A percentile compares a stretch with the other conserved stretches of the same genome.
phyloP scores from a whole-genome alignment of 805 yeast species.

The Nakazawaea laoshanensis region DNA sequence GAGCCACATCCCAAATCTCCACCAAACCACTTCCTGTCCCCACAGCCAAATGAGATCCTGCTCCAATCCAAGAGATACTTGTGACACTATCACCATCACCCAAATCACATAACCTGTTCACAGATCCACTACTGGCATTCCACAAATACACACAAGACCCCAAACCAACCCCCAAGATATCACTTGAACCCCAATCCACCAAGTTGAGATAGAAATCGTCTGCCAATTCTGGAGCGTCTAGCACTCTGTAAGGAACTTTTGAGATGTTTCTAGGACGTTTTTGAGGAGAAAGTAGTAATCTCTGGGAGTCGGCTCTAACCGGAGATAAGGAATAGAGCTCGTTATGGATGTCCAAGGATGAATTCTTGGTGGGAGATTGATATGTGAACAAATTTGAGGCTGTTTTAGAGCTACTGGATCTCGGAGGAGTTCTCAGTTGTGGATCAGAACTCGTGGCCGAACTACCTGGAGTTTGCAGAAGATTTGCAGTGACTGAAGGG shows the following conservation, averaged over 20 bases:
- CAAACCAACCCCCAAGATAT: slow-evolving; percentile 82
- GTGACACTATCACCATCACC: slow-evolving; percentile 66
- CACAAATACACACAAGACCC: slow-evolving; percentile 85
- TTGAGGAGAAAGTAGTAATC: slow-evolving; percentile 71
- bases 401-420: slow-evolving; percentile 14
- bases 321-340: slow-evolving; percentile 80
- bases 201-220: slow-evolving; percentile 91
- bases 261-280: slow-evolving; percentile 71
- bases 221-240: slow-evolving; percentile 92
- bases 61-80: slow-evolving; percentile 85
- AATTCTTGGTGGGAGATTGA: slow-evolving; percentile 59
- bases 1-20: slow-evolving; percentile 90
- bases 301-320: slow-evolving; percentile 82
- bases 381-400: slow-evolving; percentile 56
- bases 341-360: slow-evolving; percentile 51
- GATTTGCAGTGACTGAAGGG: slow-evolving; percentile 35
- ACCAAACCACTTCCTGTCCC: slow-evolving; percentile 85
- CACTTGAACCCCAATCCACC: slow-evolving; percentile 93
- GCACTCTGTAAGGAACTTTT: slow-evolving; percentile 83
- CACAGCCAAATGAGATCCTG: slow-evolving; percentile 90
- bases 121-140: slow-evolving; percentile 82
- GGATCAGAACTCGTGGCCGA: slow-evolving; percentile 13
- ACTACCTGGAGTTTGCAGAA: slow-evolving; percentile 6
- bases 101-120: slow-evolving; percentile 70
- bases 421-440: slow-evolving; percentile 19